These are phyloP conservation scores for Neostapfia colusana DNA, from an alignment of 176 grass and related monocot species.

Conservation along the genomic window DNA sequence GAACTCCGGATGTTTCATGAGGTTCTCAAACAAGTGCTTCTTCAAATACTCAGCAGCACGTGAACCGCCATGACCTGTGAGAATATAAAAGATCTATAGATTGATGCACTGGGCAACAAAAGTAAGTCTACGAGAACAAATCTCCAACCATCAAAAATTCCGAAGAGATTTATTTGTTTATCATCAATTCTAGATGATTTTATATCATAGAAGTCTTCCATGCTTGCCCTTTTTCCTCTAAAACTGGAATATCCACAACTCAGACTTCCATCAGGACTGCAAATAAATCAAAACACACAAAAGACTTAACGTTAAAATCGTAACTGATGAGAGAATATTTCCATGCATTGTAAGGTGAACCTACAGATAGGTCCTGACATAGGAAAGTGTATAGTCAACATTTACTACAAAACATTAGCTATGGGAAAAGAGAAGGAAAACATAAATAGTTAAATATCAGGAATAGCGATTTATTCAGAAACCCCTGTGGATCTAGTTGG, in stretches of 20 bases:
- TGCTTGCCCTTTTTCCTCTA: constrained; percentile 93
- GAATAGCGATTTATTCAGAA: not conserved
- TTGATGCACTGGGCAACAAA: not conserved
- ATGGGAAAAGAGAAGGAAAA: not conserved
- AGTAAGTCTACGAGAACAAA: constrained; percentile 35
- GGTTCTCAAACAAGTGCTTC: constrained; percentile 95
- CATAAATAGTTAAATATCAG: constrained; percentile 20
- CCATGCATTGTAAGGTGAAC: constrained; percentile 2
- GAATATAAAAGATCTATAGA: constrained; percentile 28
- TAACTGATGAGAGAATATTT: not conserved
- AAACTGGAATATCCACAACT: constrained; percentile 98
- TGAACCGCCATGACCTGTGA: constrained; percentile 90
- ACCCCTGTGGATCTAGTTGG: not conserved
- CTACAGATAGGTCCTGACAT: not conserved
- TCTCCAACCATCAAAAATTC: constrained; percentile 88
- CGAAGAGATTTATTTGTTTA: constrained; percentile 83
- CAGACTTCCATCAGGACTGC: constrained; percentile 80
- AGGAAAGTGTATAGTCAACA: not conserved
- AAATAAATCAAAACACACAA: constrained; percentile 45
- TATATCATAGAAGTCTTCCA: constrained; percentile 98
- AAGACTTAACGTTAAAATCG: constrained; percentile 33
- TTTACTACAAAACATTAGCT: not conserved
- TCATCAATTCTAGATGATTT: constrained; percentile 83
- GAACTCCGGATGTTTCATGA: constrained; percentile 83
- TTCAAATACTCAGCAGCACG: constrained; percentile 98